phyloP scores from a whole-genome alignment of 441 rosid species.

The California macrophylla region DNA sequence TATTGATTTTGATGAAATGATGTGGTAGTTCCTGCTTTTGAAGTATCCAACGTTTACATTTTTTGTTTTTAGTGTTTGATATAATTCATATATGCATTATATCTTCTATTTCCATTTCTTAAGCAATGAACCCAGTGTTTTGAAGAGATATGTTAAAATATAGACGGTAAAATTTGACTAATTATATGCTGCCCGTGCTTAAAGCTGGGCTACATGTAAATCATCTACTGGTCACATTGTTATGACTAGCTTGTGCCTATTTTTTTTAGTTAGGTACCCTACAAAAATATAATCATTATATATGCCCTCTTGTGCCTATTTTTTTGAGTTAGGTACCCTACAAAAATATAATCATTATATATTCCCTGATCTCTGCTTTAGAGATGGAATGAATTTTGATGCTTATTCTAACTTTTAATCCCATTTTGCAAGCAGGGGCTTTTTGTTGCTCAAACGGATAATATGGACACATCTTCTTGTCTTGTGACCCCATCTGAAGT shows the following conservation, averaged over 20 bases:
- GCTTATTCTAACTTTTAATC: background rate
- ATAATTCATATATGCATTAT: background rate
- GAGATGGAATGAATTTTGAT: background rate
- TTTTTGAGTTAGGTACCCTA: background rate
- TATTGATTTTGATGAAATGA: background rate
- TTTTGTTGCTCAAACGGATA: background rate
- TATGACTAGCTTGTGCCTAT: background rate
- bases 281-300: background rate
- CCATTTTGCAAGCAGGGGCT: background rate
- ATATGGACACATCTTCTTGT: constrained; percentile 2
- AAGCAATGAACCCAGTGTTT: background rate
- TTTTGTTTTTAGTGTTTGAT: background rate
- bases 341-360: background rate
- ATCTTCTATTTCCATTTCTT: background rate
- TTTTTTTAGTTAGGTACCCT: background rate
- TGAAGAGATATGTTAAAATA: background rate
- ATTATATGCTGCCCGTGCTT: background rate
- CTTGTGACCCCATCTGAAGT: constrained; percentile 3
- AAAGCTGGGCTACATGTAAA: background rate
- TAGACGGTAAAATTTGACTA: background rate
- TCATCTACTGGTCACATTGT: background rate
- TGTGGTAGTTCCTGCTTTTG: background rate
- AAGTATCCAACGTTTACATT: background rate
- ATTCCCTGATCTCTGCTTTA: background rate
- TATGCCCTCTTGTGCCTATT: background rate